Evolutionary conservation across 163 green algal species (phyloP).

Genomic region (Scenedesmus sp.): DNA sequence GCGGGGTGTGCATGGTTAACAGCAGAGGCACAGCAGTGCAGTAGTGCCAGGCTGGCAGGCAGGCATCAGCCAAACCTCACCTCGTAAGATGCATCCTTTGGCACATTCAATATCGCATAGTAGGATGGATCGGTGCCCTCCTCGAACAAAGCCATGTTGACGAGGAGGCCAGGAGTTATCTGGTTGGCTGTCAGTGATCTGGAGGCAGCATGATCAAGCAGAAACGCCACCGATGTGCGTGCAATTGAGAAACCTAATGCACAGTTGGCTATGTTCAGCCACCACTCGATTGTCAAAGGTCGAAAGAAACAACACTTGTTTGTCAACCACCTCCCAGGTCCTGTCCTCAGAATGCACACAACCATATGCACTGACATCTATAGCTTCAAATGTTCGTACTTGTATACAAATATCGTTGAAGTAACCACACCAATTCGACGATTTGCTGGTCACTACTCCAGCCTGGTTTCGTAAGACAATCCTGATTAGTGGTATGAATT

Average conservation of each 20-base stretch:
- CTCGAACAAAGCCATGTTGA: conserved; percentile 20
- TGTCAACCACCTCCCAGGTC: not conserved
- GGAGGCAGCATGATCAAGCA: not conserved
- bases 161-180: not conserved
- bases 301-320: not conserved
- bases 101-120: conserved; percentile 64
- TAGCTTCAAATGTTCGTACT: not conserved
- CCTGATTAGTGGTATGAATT: not conserved
- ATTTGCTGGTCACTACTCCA: not conserved
- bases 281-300: not conserved
- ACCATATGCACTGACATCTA: not conserved
- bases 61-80: not conserved
- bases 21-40: not conserved
- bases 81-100: conserved; percentile 68
- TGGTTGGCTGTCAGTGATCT: not conserved
- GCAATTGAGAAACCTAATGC: not conserved
- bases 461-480: not conserved
- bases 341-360: not conserved
- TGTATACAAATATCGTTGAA: not conserved
- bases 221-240: not conserved
- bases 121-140: conserved; percentile 28
- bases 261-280: not conserved
- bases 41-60: not conserved
- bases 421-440: not conserved
- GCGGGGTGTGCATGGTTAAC: not conserved